These are phyloP conservation scores for Salmacisia buchloeana DNA, from an alignment of 1,284 basidiomycete species.

Conservation along the genomic window DNA sequence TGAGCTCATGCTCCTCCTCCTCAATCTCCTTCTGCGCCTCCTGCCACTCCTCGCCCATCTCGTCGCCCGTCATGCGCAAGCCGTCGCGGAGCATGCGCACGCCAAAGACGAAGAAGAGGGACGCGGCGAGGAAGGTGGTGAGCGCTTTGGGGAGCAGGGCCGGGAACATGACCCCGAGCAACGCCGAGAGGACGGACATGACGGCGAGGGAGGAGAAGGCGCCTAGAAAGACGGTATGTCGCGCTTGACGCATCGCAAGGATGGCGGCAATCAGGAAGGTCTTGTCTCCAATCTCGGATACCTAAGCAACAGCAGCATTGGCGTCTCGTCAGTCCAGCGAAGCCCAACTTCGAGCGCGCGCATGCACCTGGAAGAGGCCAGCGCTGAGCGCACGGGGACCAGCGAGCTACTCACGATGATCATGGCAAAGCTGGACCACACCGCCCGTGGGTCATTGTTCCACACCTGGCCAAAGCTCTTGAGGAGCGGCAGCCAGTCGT, in stretches of 20 bases:
- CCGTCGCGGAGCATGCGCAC: conserved; percentile 38
- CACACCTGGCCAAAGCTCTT: conserved; percentile 4
- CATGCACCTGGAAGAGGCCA: not conserved
- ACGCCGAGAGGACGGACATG: conserved; percentile 60
- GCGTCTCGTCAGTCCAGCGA: not conserved
- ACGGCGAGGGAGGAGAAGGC: conserved; percentile 80
- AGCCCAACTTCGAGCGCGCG: not conserved
- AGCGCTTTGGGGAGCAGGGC: conserved; percentile 52
- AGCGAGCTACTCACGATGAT: conserved; percentile 16
- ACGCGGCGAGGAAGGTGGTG: conserved; percentile 72
- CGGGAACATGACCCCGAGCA: conserved; percentile 45
- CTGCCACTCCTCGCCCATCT: conserved; percentile 63
- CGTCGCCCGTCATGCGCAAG: conserved; percentile 37
- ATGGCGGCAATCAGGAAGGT: conserved; percentile 96
- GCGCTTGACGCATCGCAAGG: conserved; percentile 87
- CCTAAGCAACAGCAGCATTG: conserved; percentile 16
- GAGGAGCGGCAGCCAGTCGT: conserved; percentile 5
- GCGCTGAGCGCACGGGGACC: not conserved
- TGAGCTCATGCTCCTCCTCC: conserved; percentile 80
- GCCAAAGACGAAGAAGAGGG: conserved; percentile 52
- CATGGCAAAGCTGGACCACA: conserved; percentile 21
- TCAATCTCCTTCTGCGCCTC: conserved; percentile 63
- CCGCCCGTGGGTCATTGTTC: conserved; percentile 16
- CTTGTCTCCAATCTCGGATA: conserved; percentile 72
- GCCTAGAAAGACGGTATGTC: conserved; percentile 77